Evolutionary conservation across 306 rosid species (phyloP).

Genomic region (Cucurbita maxima): DNA sequence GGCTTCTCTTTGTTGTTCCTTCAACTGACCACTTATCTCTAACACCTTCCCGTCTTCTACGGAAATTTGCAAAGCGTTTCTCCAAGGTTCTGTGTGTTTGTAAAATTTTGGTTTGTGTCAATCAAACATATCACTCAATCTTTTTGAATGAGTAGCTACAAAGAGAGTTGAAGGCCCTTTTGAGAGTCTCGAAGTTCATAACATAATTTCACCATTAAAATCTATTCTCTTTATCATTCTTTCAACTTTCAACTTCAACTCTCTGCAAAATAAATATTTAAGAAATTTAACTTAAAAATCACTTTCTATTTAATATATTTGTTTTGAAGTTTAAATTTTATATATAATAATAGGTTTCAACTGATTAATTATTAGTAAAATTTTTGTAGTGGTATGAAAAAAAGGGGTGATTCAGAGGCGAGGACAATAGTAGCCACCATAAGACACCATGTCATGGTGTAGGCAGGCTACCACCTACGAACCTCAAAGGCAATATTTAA

Average conservation of each 20-base stretch:
- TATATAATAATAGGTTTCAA: too few species aligned
- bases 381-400: too few species aligned
- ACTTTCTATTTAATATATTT: neutral
- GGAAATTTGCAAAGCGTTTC: conserved; percentile 37
- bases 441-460: neutral
- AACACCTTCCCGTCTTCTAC: conserved; percentile 65
- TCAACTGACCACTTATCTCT: conserved; percentile 81
- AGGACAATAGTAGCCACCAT: neutral
- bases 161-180: conserved; percentile 7
- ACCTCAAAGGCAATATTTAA: neutral
- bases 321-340: too few species aligned
- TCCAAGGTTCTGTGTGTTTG: conserved; percentile 62
- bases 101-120: conserved; percentile 20
- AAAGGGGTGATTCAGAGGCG: neutral
- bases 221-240: conserved; percentile 4
- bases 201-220: neutral
- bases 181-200: neutral
- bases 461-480: neutral
- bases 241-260: neutral
- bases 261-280: conserved; percentile 7
- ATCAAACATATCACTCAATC: conserved; percentile 11
- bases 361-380: too few species aligned
- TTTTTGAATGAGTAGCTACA: conserved; percentile 5
- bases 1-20: conserved; percentile 23
- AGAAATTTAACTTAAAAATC: too few species aligned